Base-by-base conservation (phyloP, 306 rosid species). In the Castanea mollissima region DNA sequence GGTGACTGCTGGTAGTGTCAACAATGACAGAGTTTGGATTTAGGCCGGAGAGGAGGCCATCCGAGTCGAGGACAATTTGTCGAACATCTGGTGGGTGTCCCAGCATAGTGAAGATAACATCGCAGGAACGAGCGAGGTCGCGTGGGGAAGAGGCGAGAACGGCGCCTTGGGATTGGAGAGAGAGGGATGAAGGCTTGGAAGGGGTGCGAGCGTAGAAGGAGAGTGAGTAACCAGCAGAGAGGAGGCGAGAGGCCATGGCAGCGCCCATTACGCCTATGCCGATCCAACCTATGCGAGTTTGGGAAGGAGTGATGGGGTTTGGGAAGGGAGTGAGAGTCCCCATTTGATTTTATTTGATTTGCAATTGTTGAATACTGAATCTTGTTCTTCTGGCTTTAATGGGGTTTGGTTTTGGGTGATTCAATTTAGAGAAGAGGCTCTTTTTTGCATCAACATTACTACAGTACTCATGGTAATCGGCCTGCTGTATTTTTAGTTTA, bases 201-300 rank as follows among this genome's bases (percentile, higher is more conserved):
- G 96, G 92, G 82, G 76, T 84, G 55, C 98, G 98, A 8, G 97
- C 95, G 90, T 81, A 94, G 89, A 92, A 13, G 21, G 90, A n/a
- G 89, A 94, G 69, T 18, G 80, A 73, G 89, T 88, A 90, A n/a
- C 96, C 97, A 19, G 92, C 90, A 21, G 91, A 60, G 87, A 94
- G 74, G 57, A 94, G 89, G 25, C 94, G 97, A 29, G 96, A 83
- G 78, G 94, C 94, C 98, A 94, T 94, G 62, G 96, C 92, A 44
- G 85, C 78, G 14, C 97, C 96, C 97, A 92, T 90, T 1, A 94
- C 96, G 65, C 98, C 97, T 35, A 89, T 87, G 25, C 98, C 96
- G 55, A 89, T 88, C 92, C 90, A 94, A 0, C 97, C 96, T 19
- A 94, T 77, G 38, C 90, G 89, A 78, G 92, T 92, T 76, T 79